Evolutionary conservation across 257 asterid species (phyloP).

Genomic region (Gynochthodes officinalis): DNA sequence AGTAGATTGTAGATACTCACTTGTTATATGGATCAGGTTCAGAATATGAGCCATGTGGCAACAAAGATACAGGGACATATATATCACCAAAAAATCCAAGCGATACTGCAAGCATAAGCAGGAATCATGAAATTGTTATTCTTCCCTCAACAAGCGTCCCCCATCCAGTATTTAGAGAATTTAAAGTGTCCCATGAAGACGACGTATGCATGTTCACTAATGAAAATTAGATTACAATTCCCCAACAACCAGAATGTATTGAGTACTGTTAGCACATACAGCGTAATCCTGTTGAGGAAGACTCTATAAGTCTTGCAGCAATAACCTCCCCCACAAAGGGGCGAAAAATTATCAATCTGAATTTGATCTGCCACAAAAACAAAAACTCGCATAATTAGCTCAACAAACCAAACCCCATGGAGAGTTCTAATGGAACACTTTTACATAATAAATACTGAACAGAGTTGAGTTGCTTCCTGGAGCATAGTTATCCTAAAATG

Average conservation of each 20-base stretch:
- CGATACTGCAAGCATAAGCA: conserved; percentile 45
- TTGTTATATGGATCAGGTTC: conserved; percentile 60
- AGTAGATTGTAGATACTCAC: conserved; percentile 34
- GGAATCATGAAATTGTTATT: background rate
- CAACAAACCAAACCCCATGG: background rate
- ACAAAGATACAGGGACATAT: conserved; percentile 33
- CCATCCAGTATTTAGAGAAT: background rate
- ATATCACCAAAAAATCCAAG: conserved; percentile 87
- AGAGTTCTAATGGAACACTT: background rate
- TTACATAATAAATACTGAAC: background rate
- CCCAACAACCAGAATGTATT: background rate
- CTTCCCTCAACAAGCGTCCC: too few species aligned
- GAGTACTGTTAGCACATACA: conserved; percentile 38
- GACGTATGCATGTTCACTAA: background rate
- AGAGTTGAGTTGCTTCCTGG: too few species aligned
- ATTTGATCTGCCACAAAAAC: conserved; percentile 53
- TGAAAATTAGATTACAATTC: background rate
- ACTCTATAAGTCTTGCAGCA: conserved; percentile 60
- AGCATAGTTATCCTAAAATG: background rate
- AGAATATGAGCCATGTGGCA: conserved; percentile 34
- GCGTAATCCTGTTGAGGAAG: conserved; percentile 59
- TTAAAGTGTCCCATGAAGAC: background rate
- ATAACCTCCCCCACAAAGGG: conserved; percentile 83
- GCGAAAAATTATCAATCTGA: conserved; percentile 76
- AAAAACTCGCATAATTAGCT: conserved; percentile 3